Percentiles rank a stretch among this genome's conserved stretches.
Conservation (phyloP, 257 asterid genomes). For the Ophiorrhiza pumila region DNA sequence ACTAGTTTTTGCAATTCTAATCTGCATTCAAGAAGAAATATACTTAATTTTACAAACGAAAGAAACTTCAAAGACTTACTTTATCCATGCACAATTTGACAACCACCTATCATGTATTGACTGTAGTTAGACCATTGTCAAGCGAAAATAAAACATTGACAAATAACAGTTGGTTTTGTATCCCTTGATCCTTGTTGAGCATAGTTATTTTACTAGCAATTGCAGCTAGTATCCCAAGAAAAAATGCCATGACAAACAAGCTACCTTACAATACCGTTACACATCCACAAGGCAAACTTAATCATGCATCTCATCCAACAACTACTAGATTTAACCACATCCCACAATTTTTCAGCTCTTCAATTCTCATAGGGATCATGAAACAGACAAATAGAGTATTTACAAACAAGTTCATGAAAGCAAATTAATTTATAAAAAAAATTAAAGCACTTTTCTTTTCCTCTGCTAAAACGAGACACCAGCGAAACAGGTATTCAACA, state of each 20-base stretch:
- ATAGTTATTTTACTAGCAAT: background rate
- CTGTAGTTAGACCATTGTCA: background rate
- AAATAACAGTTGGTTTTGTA: background rate
- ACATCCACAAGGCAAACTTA: background rate
- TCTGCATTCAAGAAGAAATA: constrained; percentile 34
- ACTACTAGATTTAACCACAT: background rate
- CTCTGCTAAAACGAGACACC: background rate
- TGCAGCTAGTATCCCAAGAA: background rate
- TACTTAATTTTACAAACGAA: background rate
- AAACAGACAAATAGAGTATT: background rate
- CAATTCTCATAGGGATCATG: background rate
- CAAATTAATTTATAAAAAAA: background rate
- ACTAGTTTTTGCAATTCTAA: constrained; percentile 70
- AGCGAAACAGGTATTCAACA: background rate
- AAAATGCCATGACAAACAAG: background rate
- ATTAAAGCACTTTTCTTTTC: background rate
- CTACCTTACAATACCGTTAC: background rate
- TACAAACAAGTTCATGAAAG: background rate
- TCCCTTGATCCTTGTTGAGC: background rate
- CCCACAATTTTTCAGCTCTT: background rate
- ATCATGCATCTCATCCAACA: background rate
- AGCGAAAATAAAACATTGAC: background rate
- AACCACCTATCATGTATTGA: background rate
- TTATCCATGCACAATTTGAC: background rate
- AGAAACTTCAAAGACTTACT: background rate